Percentiles rank a stretch among this genome's conserved stretches.
These are phyloP conservation scores for Saccharum hybrid DNA, from an alignment of 202 grass and related monocot genomes.

Conservation along the genomic window DNA sequence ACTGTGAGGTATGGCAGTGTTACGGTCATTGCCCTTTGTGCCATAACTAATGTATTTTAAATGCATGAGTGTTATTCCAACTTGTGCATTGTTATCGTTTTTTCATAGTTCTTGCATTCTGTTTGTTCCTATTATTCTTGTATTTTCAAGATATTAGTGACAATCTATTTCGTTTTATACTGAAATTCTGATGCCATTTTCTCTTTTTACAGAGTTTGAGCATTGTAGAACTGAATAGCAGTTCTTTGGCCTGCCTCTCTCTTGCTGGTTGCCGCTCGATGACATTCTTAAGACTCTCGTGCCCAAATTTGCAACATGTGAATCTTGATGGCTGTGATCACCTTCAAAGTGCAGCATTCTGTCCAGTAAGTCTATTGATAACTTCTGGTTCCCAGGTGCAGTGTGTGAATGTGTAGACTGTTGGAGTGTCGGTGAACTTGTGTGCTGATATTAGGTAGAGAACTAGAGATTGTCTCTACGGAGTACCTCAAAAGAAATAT, in stretches of 20 bases:
- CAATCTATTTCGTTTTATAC: constrained; percentile 23
- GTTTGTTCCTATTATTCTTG: constrained; percentile 14
- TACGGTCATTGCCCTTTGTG: neutral
- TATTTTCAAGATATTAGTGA: constrained; percentile 24
- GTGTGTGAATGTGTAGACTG: neutral
- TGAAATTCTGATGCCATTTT: constrained; percentile 7
- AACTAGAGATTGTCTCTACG: neutral
- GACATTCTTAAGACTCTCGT: constrained; percentile 76
- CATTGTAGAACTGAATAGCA: constrained; percentile 69
- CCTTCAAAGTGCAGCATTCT: constrained; percentile 82
- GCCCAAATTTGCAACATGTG: constrained; percentile 78
- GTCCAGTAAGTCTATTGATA: constrained; percentile 60
- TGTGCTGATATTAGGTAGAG: constrained; percentile 4
- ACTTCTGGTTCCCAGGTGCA: neutral
- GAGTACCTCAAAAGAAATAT: neutral
- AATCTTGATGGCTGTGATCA: constrained; percentile 96
- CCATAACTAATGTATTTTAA: constrained; percentile 23
- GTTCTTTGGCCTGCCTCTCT: constrained; percentile 78
- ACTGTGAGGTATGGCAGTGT: constrained; percentile 72
- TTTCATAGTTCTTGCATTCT: constrained; percentile 5
- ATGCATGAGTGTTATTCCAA: constrained; percentile 16
- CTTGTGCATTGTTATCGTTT: constrained; percentile 14
- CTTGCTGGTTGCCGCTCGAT: constrained; percentile 87
- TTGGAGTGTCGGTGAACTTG: neutral
- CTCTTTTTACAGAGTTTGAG: constrained; percentile 69